Percentiles rank a stretch among this genome's conserved stretches.
phyloP scores from a whole-genome alignment of 257 asterid species.

The Buddleja alternifolia region DNA sequence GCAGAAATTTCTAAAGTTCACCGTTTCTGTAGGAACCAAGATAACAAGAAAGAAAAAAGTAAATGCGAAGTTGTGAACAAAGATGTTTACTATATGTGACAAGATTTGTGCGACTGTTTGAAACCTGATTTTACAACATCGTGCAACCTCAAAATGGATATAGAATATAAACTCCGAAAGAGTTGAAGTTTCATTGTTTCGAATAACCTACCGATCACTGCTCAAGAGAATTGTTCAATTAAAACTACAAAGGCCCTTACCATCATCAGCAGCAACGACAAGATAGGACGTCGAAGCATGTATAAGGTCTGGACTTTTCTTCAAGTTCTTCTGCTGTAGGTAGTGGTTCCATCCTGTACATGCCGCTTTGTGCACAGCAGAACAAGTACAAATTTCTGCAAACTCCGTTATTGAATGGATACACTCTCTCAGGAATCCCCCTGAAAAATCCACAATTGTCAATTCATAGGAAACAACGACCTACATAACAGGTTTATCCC shows the following conservation, averaged over 20 bases:
- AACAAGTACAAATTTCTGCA: constrained; percentile 78
- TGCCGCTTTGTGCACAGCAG: constrained; percentile 61
- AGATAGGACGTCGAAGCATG: constrained; percentile 64
- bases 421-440: constrained; percentile 85
- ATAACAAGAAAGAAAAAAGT: background rate
- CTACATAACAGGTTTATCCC: background rate
- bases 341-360: constrained; percentile 63
- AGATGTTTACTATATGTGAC: constrained; percentile 1
- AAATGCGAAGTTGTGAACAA: background rate
- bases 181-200: constrained; percentile 14
- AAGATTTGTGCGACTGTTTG: constrained; percentile 3
- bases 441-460: constrained; percentile 45
- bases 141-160: constrained; percentile 26
- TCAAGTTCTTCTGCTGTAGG: constrained; percentile 74
- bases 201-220: background rate
- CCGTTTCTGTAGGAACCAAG: no score
- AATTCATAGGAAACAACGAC: background rate
- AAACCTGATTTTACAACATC: constrained; percentile 23
- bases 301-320: constrained; percentile 74
- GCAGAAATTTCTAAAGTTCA: no score
- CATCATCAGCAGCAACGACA: constrained; percentile 79
- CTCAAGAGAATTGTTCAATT: background rate
- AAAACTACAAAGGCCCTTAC: constrained; percentile 23
- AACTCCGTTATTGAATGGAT: constrained; percentile 84
- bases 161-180: background rate